Evolutionary conservation across 257 asterid species (phyloP).

Genomic region (Gynochthodes officinalis): DNA sequence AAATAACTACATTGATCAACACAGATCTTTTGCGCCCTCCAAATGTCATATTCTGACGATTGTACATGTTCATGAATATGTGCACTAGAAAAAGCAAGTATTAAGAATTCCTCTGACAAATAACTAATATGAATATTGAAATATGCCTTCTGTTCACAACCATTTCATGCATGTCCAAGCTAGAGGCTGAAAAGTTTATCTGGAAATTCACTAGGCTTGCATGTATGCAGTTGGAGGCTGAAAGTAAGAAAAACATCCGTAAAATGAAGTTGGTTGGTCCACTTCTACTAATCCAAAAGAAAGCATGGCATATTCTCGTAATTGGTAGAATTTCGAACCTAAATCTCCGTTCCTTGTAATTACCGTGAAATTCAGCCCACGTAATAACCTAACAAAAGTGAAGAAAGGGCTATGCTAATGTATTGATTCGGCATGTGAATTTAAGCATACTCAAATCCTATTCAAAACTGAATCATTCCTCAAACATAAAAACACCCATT

Average conservation of each 20-base stretch:
- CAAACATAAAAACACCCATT: background rate
- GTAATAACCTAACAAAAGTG: too few relatives aligned
- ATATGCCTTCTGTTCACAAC: background rate
- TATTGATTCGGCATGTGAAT: background rate
- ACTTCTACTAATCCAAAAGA: background rate
- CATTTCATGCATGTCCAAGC: background rate
- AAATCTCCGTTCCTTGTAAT: background rate
- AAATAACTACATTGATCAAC: background rate
- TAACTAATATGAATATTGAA: background rate
- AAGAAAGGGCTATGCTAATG: background rate
- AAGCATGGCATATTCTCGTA: background rate
- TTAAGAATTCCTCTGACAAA: background rate
- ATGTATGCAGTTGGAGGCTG: background rate
- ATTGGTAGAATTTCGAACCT: background rate
- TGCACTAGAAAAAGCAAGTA: background rate
- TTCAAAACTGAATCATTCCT: background rate
- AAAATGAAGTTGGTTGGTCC: background rate
- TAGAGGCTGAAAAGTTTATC: background rate
- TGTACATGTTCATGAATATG: background rate
- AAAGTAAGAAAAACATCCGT: background rate
- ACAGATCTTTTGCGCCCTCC: background rate
- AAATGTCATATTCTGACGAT: background rate
- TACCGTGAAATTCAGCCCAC: background rate
- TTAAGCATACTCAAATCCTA: background rate
- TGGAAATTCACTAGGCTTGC: background rate